Evolutionary conservation across 2,329 filamentous ascomycete species (phyloP).

Genomic region (Hymenotorrendiella dingleyae): DNA sequence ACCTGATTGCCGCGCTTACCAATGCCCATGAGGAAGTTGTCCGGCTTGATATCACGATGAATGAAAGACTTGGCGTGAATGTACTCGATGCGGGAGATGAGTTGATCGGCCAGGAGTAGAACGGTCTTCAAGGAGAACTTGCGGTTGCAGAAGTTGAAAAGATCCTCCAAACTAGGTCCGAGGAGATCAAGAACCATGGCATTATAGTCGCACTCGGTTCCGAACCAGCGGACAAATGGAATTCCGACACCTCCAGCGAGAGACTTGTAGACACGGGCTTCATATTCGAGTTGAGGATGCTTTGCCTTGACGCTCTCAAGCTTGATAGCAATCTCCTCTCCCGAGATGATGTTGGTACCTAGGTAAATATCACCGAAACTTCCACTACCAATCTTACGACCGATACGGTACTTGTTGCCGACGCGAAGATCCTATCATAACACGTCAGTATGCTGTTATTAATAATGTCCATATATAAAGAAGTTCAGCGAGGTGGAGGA

Average conservation of each 20-base stretch:
- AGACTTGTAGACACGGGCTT: constrained; percentile 85
- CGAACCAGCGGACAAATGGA: constrained; percentile 98
- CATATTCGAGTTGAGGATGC: constrained; percentile 97
- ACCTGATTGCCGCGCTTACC: constrained; percentile 99
- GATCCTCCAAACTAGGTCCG: constrained; percentile 89
- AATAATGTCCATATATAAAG: constrained; percentile 3
- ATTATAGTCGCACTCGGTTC: constrained; percentile 99
- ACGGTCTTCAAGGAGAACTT: constrained; percentile 99
- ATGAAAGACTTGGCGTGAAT: constrained; percentile 99
- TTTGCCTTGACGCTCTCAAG: constrained; percentile 99
- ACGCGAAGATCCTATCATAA: constrained; percentile 84
- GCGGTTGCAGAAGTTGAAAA: constrained; percentile 99
- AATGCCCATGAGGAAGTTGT: constrained; percentile 99
- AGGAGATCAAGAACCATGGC: constrained; percentile 98
- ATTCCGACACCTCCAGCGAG: constrained; percentile 96
- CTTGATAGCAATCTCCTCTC: constrained; percentile 99
- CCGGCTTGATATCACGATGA: constrained; percentile 98
- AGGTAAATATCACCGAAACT: constrained; percentile 98
- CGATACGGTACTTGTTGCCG: constrained; percentile 99
- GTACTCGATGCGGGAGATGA: constrained; percentile 98
- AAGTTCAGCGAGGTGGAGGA: constrained; percentile 2
- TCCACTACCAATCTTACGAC: constrained; percentile 96
- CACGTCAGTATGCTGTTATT: constrained; percentile 18
- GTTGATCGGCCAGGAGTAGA: constrained; percentile 89
- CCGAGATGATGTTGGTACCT: constrained; percentile 98